Evolutionary conservation across 768 basidiomycete genomes (phyloP), one percentile per base, ranked within the genome.

Genomic region (Amanita muscaria): DNA sequence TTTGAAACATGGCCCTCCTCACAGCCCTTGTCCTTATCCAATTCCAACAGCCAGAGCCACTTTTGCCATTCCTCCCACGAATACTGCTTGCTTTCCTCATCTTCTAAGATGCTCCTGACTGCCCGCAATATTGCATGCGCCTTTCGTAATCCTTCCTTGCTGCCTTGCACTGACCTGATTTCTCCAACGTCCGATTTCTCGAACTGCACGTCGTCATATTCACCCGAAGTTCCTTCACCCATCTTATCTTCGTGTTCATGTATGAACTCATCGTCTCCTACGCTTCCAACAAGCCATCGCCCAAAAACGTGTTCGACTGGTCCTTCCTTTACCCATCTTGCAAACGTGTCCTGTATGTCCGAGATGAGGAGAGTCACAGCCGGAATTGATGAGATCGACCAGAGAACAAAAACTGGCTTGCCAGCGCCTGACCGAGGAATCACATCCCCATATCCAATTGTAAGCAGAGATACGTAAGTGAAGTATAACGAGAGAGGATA

Each of bases 261-360:
- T 2, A 29, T 3, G 3, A 61, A 6, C 60, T 44, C 19, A 62
- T 51, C 4, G 58, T 63, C 44, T 50, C 42, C 24, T 53, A 44
- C 34, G n/a, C 10, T 36, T 7, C 43, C 43, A 18, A 44, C 36
- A 2, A 44, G 3, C 43, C 34, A 44, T 4, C 34, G 21, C 1
- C 43, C 43, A 24, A 44, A 1, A 16, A 44, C 58, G 9, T 59
- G 33, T 54, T 64, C 64, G 1, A 61, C 48, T 10, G 64, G 61
- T 9, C 56, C 57, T n/a, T 60, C 49, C 37, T 60, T 53, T 12
- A 71, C 49, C 51, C 56, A 58, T n/a, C 52, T 53, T 0, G 73
- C 66, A 18, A 85, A 60, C 31, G 67, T 65, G 15, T 74, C 71
- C 0, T 67, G 70, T 25, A 80, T 60, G 36, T 74, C 71, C 21